Percentiles rank a stretch among this genome's conserved stretches.
Evolutionary conservation across 164 flowering plant species (phyloP).

Genomic region (Aristolochia fimbriata): DNA sequence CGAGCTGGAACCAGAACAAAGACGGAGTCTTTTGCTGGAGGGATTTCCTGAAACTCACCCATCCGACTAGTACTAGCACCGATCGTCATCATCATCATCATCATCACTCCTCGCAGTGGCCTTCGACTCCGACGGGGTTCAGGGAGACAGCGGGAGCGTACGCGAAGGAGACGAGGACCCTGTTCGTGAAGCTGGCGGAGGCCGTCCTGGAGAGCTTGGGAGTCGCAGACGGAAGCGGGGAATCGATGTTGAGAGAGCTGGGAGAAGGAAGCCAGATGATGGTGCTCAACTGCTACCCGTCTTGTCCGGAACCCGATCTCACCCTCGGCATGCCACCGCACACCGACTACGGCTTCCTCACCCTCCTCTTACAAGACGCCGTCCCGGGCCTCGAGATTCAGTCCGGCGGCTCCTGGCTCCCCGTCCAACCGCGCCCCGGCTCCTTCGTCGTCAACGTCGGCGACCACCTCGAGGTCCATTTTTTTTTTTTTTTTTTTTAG

Average conservation of each 20-base stretch:
- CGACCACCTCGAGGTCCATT: slow-evolving; percentile 62
- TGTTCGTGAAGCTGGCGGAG: slow-evolving; percentile 47
- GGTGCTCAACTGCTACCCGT: slow-evolving; percentile 68
- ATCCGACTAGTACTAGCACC: slow-evolving; percentile 33
- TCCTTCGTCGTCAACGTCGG: slow-evolving; percentile 79
- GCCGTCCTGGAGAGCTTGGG: slow-evolving; percentile 72
- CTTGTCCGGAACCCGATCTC: slow-evolving; percentile 76
- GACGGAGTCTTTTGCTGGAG: slow-evolving; percentile 90
- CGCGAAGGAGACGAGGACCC: slow-evolving; percentile 36
- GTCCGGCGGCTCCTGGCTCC: slow-evolving; percentile 44
- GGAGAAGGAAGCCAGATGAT: slow-evolving; percentile 72
- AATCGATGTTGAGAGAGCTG: slow-evolving; percentile 27
- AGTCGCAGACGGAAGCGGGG: slow-evolving; percentile 9
- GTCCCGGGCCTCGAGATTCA: slow-evolving; percentile 62
- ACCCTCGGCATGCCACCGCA: slow-evolving; percentile 90
- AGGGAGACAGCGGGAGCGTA: slow-evolving; percentile 45
- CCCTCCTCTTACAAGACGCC: slow-evolving; percentile 74
- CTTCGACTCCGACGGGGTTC: slow-evolving; percentile 62
- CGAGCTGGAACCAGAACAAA: slow-evolving; percentile 75
- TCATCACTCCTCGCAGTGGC: slow-evolving; percentile 72
- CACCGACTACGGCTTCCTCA: slow-evolving; percentile 83
- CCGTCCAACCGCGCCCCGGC: slow-evolving; percentile 48
- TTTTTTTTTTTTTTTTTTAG: no score
- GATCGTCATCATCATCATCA: no score
- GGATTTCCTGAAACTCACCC: slow-evolving; percentile 71